Evolutionary conservation across 176 grass and related monocot species (phyloP).

Genomic region (Luzula sylvatica): DNA sequence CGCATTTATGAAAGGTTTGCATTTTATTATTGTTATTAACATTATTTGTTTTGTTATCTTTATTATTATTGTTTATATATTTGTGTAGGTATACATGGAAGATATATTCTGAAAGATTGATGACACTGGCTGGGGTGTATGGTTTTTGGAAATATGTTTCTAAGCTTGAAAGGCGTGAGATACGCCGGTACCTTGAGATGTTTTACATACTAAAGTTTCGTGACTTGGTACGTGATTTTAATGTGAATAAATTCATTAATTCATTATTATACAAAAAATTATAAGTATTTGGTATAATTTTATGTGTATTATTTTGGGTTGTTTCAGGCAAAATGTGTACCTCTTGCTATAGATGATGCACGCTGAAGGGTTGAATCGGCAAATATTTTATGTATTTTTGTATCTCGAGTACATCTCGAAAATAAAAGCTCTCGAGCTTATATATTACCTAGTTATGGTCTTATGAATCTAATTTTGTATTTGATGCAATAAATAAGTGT

Average conservation of each 20-base stretch:
- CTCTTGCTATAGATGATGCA: slow-evolving; percentile 42
- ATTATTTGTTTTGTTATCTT: not conserved
- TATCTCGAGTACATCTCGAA: not conserved
- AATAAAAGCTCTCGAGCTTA: not conserved
- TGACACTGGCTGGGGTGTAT: slow-evolving; percentile 90
- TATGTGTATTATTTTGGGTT: not conserved
- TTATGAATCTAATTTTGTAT: too few relatives aligned
- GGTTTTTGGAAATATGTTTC: slow-evolving; percentile 95
- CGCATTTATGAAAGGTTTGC: slow-evolving; percentile 76
- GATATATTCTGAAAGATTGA: slow-evolving; percentile 88
- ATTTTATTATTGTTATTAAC: not conserved
- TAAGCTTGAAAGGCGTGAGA: slow-evolving; percentile 86
- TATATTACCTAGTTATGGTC: not conserved
- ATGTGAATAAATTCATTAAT: slow-evolving; percentile 1
- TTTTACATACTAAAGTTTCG: slow-evolving; percentile 88
- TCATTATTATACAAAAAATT: not conserved
- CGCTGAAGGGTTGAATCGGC: slow-evolving; percentile 14
- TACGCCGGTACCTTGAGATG: slow-evolving; percentile 80
- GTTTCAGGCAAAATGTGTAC: slow-evolving; percentile 67
- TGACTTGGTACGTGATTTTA: slow-evolving; percentile 46
- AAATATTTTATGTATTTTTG: not conserved
- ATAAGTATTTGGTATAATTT: not conserved
- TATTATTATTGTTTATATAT: slow-evolving; percentile 2
- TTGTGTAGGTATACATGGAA: slow-evolving; percentile 82
- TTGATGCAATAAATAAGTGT: too few relatives aligned